phyloP scores from a whole-genome alignment of 73 alveolate genomes.

The Paramecium tetraurelia region DNA sequence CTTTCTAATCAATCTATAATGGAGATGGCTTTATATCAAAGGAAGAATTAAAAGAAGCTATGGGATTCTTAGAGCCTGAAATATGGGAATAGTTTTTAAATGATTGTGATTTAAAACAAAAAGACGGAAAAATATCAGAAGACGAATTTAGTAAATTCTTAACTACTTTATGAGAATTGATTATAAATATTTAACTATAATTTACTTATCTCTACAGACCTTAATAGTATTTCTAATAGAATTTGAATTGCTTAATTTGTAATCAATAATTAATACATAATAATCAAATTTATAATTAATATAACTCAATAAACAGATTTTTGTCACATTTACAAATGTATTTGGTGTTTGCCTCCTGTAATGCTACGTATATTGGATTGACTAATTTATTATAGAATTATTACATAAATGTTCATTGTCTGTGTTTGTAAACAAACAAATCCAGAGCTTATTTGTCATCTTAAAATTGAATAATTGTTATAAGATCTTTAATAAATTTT shows the following conservation, averaged over 20 bases:
- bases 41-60: constrained; percentile 48
- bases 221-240: neutral
- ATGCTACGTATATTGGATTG: neutral
- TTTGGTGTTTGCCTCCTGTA: neutral
- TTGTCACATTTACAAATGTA: neutral
- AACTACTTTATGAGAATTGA: neutral
- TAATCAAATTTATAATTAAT: neutral
- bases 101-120: constrained; percentile 49
- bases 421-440: neutral
- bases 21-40: constrained; percentile 56
- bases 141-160: constrained; percentile 16
- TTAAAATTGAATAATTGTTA: neutral
- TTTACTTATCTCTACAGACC: neutral
- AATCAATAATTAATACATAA: neutral
- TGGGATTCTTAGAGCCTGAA: constrained; percentile 53
- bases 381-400: neutral
- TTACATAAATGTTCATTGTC: neutral
- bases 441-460: neutral
- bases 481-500: neutral
- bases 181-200: neutral
- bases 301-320: neutral
- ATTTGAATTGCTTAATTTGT: neutral
- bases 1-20: neutral
- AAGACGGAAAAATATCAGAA: constrained; percentile 60
- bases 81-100: constrained; percentile 41